Evolutionary conservation across 441 rosid genomes (phyloP).

Genomic region (Eutrema salsugineum): DNA sequence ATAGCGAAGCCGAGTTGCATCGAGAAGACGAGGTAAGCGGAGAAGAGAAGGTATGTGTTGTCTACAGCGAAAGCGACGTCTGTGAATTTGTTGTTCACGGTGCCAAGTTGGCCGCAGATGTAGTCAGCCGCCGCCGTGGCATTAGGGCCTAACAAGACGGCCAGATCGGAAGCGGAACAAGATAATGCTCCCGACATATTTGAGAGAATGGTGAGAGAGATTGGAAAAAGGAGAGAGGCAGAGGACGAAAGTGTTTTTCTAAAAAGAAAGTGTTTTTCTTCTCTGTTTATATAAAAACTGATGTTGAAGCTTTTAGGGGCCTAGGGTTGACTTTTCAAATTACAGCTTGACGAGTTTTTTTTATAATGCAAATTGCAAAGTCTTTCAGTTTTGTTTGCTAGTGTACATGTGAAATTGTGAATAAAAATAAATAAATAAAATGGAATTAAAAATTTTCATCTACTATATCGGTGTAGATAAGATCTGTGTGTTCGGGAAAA

Average conservation of each 20-base stretch:
- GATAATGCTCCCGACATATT: conserved; percentile 15
- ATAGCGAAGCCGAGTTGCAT: conserved; percentile 96
- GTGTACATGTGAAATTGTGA: neutral
- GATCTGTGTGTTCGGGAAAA: conserved; percentile 17
- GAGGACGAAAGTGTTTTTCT: neutral
- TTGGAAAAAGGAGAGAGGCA: neutral
- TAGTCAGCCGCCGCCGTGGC: conserved; percentile 50
- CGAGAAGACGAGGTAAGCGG: conserved; percentile 76
- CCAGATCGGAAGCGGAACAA: conserved; percentile 48
- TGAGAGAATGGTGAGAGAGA: conserved; percentile 3
- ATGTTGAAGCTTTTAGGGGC: neutral
- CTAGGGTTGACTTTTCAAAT: conserved; percentile 23
- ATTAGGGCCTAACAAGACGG: conserved; percentile 50
- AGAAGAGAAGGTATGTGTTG: conserved; percentile 72
- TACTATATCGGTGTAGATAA: conserved; percentile 16
- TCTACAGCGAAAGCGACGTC: conserved; percentile 68
- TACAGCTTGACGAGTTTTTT: neutral
- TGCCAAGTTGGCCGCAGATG: conserved; percentile 49
- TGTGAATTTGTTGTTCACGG: conserved; percentile 33
- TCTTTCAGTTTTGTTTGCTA: conserved; percentile 13
- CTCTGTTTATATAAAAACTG: conserved; percentile 18
- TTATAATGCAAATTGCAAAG: conserved; percentile 1
- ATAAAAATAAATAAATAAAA: neutral
- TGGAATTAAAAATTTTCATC: neutral
- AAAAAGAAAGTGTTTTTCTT: neutral